Percentiles rank a stretch among this genome's conserved stretches.
These are phyloP conservation scores for Globisporangium irregulare DNA, from an alignment of 352 stramenopile genomes.

Conservation along the genomic window DNA sequence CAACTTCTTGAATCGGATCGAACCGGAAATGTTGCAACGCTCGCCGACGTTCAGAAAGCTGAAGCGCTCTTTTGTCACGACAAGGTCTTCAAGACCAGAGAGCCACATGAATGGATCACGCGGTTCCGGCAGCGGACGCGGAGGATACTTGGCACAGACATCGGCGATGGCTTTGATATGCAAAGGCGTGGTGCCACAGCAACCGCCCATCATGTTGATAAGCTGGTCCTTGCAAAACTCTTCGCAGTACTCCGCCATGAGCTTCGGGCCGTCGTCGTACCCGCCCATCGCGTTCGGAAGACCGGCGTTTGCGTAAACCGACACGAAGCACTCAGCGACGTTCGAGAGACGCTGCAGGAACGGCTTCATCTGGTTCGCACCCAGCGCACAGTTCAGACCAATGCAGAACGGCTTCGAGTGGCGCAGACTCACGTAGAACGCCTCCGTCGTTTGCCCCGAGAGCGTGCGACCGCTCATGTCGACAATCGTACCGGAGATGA, in stretches of 20 bases:
- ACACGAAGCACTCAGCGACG: constrained; percentile 94
- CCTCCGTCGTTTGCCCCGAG: constrained; percentile 95
- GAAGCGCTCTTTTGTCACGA: constrained; percentile 93
- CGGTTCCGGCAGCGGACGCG: constrained; percentile 79
- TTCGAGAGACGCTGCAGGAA: constrained; percentile 93
- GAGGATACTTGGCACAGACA: constrained; percentile 68
- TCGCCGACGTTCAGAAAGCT: constrained; percentile 97
- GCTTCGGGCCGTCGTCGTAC: constrained; percentile 93
- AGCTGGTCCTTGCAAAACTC: constrained; percentile 94
- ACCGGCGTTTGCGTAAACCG: constrained; percentile 96
- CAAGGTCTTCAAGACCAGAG: constrained; percentile 93
- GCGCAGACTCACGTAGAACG: constrained; percentile 95
- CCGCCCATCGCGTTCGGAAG: constrained; percentile 97
- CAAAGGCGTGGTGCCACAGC: constrained; percentile 93
- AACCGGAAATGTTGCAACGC: constrained; percentile 95
- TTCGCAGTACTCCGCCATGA: constrained; percentile 93
- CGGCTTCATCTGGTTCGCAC: constrained; percentile 95
- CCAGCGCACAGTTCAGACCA: constrained; percentile 96
- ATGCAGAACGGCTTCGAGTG: constrained; percentile 97
- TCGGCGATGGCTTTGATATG: constrained; percentile 93
- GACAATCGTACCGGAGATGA: constrained; percentile 96
- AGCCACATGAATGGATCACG: constrained; percentile 94
- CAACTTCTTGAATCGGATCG: constrained; percentile 94
- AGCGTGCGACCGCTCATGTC: constrained; percentile 96
- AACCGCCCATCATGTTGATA: constrained; percentile 97